Conservation (phyloP, 176 grass and related monocot genomes). For the Pontederia paniculata region DNA sequence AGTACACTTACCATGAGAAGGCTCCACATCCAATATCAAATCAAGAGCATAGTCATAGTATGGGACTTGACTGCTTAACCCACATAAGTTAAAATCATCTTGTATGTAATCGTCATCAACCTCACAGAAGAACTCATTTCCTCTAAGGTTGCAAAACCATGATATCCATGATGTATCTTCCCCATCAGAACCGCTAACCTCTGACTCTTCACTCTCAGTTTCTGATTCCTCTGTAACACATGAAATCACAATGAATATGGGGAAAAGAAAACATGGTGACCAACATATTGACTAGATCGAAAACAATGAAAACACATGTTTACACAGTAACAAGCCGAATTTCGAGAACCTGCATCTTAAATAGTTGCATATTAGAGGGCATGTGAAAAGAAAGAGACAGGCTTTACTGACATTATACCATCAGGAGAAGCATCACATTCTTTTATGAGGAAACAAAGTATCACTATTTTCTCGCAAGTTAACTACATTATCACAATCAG, state of each 20-base stretch:
- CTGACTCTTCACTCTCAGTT: slow-evolving; percentile 81
- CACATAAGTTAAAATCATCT: slow-evolving; percentile 96
- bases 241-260: background rate
- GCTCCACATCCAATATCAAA: slow-evolving; percentile 91
- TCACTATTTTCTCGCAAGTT: too few relatives aligned
- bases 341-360: too few relatives aligned
- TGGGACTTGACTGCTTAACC: slow-evolving; percentile 83
- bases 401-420: too few relatives aligned
- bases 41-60: slow-evolving; percentile 97
- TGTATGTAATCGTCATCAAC: slow-evolving; percentile 96
- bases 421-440: too few relatives aligned
- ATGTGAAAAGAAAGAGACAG: too few relatives aligned
- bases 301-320: background rate
- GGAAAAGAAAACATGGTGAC: background rate
- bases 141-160: slow-evolving; percentile 86
- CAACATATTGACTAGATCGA: background rate
- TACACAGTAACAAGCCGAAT: background rate
- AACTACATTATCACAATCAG: too few relatives aligned
- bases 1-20: slow-evolving; percentile 69
- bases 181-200: slow-evolving; percentile 81
- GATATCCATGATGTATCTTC: slow-evolving; percentile 95
- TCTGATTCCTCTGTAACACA: slow-evolving; percentile 56
- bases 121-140: slow-evolving; percentile 97
- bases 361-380: too few relatives aligned
- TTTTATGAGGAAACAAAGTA: too few relatives aligned